phyloP scores from a whole-genome alignment of 2,329 filamentous ascomycete species.

The Penicillium expansum region DNA sequence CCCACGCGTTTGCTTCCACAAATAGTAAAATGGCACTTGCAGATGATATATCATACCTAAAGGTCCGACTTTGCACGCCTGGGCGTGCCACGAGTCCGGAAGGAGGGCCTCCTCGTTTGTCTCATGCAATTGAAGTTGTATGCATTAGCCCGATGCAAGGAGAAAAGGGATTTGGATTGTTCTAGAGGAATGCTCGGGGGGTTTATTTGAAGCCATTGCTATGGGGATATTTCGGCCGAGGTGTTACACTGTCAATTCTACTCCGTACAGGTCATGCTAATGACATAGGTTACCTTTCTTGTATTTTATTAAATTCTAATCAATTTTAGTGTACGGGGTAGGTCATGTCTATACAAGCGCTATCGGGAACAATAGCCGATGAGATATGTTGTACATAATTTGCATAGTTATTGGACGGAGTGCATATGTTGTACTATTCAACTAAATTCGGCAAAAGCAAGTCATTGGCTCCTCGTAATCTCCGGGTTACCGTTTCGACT shows the following conservation, averaged over 20 bases:
- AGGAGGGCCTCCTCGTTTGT: background rate
- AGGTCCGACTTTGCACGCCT: background rate
- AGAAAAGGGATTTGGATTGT: background rate
- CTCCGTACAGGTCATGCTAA: background rate
- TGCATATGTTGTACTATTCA: no score
- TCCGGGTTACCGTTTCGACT: background rate
- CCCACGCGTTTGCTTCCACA: background rate
- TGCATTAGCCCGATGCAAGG: background rate
- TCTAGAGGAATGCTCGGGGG: background rate
- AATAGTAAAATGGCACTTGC: background rate
- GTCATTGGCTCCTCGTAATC: constrained; percentile 1
- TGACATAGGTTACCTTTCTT: background rate
- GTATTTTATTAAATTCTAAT: background rate
- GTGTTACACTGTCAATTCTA: background rate
- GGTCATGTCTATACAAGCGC: background rate
- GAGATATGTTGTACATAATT: background rate
- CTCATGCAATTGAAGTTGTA: background rate
- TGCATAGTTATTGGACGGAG: background rate
- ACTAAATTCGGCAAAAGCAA: background rate
- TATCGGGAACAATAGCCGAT: background rate
- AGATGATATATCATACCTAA: background rate
- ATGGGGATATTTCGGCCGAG: background rate
- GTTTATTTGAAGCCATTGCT: background rate
- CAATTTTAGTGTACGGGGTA: background rate
- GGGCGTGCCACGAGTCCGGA: background rate